Base-by-base conservation (phyloP, 2,329 filamentous ascomycete species). In the Laburnicola sp. region DNA sequence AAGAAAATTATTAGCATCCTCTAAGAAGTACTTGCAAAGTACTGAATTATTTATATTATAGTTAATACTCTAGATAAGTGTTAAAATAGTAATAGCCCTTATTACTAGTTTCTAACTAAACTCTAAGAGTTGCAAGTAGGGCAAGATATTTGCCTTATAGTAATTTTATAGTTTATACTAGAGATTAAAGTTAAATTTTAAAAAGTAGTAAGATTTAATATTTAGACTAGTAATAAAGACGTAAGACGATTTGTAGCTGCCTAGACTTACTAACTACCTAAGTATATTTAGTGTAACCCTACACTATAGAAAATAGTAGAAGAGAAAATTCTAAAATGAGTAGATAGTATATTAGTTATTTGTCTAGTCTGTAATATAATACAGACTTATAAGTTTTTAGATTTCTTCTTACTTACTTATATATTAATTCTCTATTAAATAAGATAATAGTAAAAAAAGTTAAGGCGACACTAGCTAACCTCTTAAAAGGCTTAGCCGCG, bases 211-310 rank as follows among this genome's bases (percentile, higher is more conserved):
- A 50, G 3, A 6, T 47, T 62, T 10, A 52, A 60, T 32, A 32
- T 63, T 6, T 46, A 42, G 7, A 59, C 57, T 10, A 60, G 44
- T 34, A 41, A 58, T 2, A 52, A 51, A 11, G 60, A 63, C 35
- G 41, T 60, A 8, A 44, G 36, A 37, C 28, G 37, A 5, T 63
- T 39, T 31, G 40, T 59, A 16, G 57, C 40, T 22, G 48, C 45
- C 37, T 45, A 54, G 43, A 42, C 55, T n/a, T 2, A 43, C 10
- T 40, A 39, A 28, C 46, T 62, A 9, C 48, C 57, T 6, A 50
- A 46, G 30, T 50, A 38, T 23, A 45, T 58, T 40, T 51, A 46
- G 22, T 38, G 41, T 16, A 16, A 16, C 16, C 16, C 16, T 16
- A 16, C 1, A 16, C 16, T 16, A 16, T 16, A 16, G 16, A 16